phyloP scores from a whole-genome alignment of 75 land plant species.

The Picea sitchensis region DNA sequence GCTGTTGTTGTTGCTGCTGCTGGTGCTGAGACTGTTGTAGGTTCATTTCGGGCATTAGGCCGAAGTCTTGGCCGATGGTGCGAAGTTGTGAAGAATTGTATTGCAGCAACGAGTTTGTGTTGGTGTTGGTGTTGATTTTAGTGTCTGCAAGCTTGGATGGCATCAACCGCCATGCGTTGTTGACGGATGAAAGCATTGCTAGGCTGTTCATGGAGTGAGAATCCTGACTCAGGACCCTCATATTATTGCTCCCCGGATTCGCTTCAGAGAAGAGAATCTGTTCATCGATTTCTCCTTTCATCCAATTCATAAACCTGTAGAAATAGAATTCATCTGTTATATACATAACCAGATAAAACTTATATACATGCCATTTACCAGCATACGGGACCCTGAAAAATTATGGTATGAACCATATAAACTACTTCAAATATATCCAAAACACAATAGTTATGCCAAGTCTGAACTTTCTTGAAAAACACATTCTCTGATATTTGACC shows the following conservation, averaged over 20 bases:
- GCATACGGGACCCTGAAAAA: too few species aligned
- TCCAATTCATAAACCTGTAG: slow-evolving; percentile 7
- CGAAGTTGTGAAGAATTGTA: slow-evolving; percentile 12
- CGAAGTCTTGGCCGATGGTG: slow-evolving; percentile 6
- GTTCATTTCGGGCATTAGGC: slow-evolving; percentile 6
- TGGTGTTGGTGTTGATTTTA: slow-evolving; percentile 13
- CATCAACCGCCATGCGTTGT: slow-evolving; percentile 12
- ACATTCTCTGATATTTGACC: too few species aligned
- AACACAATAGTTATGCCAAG: too few species aligned
- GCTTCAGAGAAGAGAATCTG: slow-evolving; percentile 3
- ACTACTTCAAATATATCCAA: too few species aligned
- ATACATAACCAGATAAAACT: too few species aligned
- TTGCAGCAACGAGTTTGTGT: slow-evolving; percentile 2
- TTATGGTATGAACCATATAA: too few species aligned
- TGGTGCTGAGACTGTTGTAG: background rate
- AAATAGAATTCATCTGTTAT: background rate
- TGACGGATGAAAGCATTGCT: slow-evolving; percentile 7
- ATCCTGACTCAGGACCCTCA: slow-evolving; percentile 18
- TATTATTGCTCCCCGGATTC: background rate
- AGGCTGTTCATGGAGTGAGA: slow-evolving; percentile 21
- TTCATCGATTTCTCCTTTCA: slow-evolving; percentile 8
- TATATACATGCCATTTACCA: too few species aligned
- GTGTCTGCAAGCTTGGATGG: slow-evolving; percentile 8
- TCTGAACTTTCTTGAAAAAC: too few species aligned
- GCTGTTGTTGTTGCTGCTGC: slow-evolving; percentile 31